Conservation (phyloP, 495 filamentous ascomycete genomes). For the Lentithecium fluviatile region DNA sequence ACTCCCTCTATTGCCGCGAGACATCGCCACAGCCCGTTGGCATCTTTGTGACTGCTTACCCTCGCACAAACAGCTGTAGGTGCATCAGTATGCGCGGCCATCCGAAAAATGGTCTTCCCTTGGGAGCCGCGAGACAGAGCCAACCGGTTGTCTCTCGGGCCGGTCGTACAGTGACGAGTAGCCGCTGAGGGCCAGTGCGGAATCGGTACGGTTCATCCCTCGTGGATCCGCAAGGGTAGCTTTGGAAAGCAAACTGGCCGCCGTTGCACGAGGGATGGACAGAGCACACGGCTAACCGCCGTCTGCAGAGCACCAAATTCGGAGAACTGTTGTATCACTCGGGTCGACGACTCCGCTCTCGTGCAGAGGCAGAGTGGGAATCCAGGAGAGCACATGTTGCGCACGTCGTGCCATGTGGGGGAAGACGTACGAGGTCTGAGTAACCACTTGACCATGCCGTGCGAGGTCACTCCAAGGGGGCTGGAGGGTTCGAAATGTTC, state of each 20-base stretch:
- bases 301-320: neutral
- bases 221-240: slow-evolving; percentile 11
- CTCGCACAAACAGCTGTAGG: neutral
- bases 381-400: slow-evolving; percentile 3
- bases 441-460: neutral
- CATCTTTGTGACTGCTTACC: neutral
- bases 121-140: neutral
- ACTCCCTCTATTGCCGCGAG: neutral
- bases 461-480: slow-evolving; percentile 10
- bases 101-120: neutral
- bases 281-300: no score
- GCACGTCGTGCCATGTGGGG: slow-evolving; percentile 21
- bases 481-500: slow-evolving; percentile 1
- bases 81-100: neutral
- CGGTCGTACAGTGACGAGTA: neutral
- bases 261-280: neutral
- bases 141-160: neutral
- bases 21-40: neutral
- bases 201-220: neutral
- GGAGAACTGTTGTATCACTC: neutral
- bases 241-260: slow-evolving; percentile 6
- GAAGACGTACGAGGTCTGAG: neutral
- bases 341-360: neutral
- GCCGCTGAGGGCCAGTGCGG: neutral
- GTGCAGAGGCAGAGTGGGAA: no score